Evolutionary conservation across 2,329 filamentous ascomycete species (phyloP).

Genomic region (Trichoderma aggressivum): DNA sequence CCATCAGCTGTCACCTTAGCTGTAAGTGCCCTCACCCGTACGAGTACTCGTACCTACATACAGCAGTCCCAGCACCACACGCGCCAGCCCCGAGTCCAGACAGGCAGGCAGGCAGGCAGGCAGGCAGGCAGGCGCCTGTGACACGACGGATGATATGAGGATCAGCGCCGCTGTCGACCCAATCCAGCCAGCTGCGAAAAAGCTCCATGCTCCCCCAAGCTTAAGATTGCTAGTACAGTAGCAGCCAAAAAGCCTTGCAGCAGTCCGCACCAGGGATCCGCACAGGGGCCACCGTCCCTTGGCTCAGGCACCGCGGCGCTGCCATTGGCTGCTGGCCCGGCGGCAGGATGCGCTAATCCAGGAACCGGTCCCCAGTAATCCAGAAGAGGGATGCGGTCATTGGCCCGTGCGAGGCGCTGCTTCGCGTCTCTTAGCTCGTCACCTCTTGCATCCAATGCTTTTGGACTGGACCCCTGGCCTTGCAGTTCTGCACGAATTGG

Average conservation of each 20-base stretch:
- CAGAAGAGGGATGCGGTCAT: constrained; percentile 1
- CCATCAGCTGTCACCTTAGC: neutral
- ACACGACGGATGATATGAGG: neutral
- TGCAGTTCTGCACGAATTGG: neutral
- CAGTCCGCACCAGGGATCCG: constrained; percentile 8
- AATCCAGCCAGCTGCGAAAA: neutral
- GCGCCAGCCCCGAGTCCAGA: neutral
- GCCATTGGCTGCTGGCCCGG: constrained; percentile 24
- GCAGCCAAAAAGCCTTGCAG: neutral
- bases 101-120: too few relatives aligned
- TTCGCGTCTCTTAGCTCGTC: neutral
- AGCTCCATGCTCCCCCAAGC: neutral
- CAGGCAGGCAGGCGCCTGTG: too few relatives aligned
- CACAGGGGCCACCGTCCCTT: constrained; percentile 21
- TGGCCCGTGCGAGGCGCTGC: constrained; percentile 9
- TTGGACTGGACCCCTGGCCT: neutral
- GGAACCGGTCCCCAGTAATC: constrained; percentile 24
- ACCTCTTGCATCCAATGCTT: neutral
- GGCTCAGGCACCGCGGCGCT: constrained; percentile 25
- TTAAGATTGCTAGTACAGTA: neutral
- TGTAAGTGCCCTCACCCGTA: neutral
- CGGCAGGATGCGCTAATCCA: constrained; percentile 26
- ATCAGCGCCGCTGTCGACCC: neutral
- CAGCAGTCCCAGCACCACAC: neutral
- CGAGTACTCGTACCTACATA: neutral